Base-by-base conservation (phyloP, 2,329 filamentous ascomycete genomes). In the Anthostomella pinea region DNA sequence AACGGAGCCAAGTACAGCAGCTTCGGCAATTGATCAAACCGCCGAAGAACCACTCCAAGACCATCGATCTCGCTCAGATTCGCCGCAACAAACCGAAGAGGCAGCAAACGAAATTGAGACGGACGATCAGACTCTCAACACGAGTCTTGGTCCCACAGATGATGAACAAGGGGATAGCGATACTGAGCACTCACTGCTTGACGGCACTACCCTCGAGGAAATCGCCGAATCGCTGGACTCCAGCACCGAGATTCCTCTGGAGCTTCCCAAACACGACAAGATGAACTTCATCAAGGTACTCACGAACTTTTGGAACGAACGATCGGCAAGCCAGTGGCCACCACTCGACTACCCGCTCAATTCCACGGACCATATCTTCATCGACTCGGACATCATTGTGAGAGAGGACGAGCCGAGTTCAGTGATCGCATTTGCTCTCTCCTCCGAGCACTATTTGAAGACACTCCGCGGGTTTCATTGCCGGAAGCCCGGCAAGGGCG, bases 331-430 rank as follows among this genome's bases (percentile, higher is more conserved):
- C 60, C 90, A 91, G 23, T 98, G 93, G 93, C 77, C 85, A 5
- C 79, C 85, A 15, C 75, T 98, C 14, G 93, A 98, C 36, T 98
- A 98, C 54, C 94, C 94, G 3, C 77, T 97, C 45, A 85, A 79
- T 48, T 72, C 84, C 29, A 87, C 83, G 11, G 93, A 98, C 59
- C 93, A 98, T 60, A 90, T 98, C 30, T 97, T 97, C 66, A 86
- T 89, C 35, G 90, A 98, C 64, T 95, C 89, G 7, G 88, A 98
- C 60, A 90, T 98, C 46, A 95, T 98, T 50, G 89, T 98, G 23
- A 82, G 93, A 24, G 93, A 98, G 63, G 93, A 98, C 59, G 93
- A 98, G 64, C 93, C 93, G 3, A 96, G 89, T 55, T 97, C 93
- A 2, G 77, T 98, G 25, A 93, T 98, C 54, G 93, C 94, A 0